Conservation (phyloP, 768 basidiomycete genomes). For the Mycena floridula region DNA sequence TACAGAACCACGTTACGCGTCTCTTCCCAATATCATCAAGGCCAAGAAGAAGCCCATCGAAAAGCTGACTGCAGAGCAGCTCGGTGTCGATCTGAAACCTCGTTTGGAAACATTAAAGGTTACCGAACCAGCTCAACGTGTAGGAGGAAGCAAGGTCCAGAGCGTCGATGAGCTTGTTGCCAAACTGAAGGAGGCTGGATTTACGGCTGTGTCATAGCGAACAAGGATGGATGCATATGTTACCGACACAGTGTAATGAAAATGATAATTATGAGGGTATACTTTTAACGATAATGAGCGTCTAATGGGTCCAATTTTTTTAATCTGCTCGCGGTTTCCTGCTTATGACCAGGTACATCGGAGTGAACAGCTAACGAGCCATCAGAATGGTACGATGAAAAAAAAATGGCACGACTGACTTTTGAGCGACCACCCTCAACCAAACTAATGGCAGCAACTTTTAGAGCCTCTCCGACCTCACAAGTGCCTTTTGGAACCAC, state of each 20-base stretch:
- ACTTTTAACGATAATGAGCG: no score
- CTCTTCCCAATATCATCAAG: conserved; percentile 97
- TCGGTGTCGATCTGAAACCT: conserved; percentile 80
- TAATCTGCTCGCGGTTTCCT: no score
- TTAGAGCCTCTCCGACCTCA: conserved; percentile 84
- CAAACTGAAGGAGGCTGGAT: conserved; percentile 86
- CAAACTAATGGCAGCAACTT: conserved; percentile 71
- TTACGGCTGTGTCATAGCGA: conserved; percentile 27
- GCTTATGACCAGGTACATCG: no score
- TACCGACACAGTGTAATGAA: no score
- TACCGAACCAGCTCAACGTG: conserved; percentile 81
- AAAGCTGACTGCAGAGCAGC: conserved; percentile 71
- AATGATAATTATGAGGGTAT: no score
- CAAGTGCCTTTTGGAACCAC: conserved; percentile 91
- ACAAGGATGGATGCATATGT: no score
- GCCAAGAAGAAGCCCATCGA: conserved; percentile 99
- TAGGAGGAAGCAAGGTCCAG: conserved; percentile 89
- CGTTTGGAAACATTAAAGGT: conserved; percentile 84
- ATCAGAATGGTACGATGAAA: no score
- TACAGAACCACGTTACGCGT: conserved; percentile 96
- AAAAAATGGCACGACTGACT: no score
- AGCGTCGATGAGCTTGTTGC: conserved; percentile 85
- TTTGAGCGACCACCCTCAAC: conserved; percentile 87
- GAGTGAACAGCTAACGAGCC: no score
- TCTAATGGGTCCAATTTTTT: no score